These are phyloP conservation scores for Lichtheimia ramosa DNA, from an alignment of 371 early-diverging fungal genomes.

Conservation along the genomic window DNA sequence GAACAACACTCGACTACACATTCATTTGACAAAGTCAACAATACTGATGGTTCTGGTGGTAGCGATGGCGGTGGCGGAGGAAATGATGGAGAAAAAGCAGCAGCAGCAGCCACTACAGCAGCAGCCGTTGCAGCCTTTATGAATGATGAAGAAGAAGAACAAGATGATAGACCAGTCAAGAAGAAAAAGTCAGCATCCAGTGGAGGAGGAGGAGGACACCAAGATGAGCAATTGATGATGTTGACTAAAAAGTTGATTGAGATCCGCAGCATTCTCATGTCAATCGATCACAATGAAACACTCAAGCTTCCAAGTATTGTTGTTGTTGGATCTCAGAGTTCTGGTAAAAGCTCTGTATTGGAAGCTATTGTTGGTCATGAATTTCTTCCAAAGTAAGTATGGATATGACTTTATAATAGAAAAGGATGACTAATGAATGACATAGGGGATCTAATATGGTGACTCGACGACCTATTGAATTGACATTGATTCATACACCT, in stretches of 20 bases:
- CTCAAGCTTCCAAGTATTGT: constrained; percentile 95
- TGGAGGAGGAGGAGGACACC: constrained; percentile 9
- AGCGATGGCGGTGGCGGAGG: constrained; percentile 6
- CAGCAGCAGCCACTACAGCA: constrained; percentile 25
- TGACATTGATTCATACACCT: constrained; percentile 94
- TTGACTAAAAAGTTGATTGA: constrained; percentile 93
- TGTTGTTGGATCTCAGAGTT: constrained; percentile 97
- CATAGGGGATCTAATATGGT: constrained; percentile 96
- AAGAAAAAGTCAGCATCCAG: constrained; percentile 13
- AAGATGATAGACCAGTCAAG: constrained; percentile 21
- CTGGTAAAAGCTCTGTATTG: constrained; percentile 98
- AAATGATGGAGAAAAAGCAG: constrained; percentile 7
- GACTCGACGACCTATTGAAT: constrained; percentile 97
- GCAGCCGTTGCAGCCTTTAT: constrained; percentile 28
- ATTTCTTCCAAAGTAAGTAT: constrained; percentile 96
- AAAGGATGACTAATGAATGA: neutral
- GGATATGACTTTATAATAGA: neutral
- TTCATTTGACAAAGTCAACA: constrained; percentile 12
- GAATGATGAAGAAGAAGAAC: constrained; percentile 13
- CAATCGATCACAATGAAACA: constrained; percentile 74
- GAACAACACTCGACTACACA: constrained; percentile 17
- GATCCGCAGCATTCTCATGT: constrained; percentile 88
- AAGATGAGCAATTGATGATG: constrained; percentile 79
- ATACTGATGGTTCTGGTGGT: constrained; percentile 6
- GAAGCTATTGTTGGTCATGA: constrained; percentile 99